Percentiles rank a stretch among this genome's conserved stretches.
These are phyloP conservation scores for Schizochytrium sp. DNA, from an alignment of 108 stramenopile genomes.

Conservation along the genomic window DNA sequence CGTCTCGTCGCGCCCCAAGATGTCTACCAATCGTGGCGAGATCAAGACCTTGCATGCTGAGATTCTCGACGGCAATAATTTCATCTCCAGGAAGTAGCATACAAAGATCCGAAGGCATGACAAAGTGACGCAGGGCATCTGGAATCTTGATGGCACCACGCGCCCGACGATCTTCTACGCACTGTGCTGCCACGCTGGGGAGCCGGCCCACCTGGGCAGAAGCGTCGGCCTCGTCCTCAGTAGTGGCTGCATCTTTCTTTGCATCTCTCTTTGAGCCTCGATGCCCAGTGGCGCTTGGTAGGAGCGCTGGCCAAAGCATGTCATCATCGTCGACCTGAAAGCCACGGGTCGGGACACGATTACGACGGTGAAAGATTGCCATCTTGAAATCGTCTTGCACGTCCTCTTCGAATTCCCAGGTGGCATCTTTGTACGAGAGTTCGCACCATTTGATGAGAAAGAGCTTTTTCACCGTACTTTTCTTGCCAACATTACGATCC, in stretches of 20 bases:
- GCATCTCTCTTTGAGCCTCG: background rate
- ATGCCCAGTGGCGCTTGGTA: background rate
- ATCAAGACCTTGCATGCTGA: background rate
- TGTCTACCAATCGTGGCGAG: background rate
- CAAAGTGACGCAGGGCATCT: background rate
- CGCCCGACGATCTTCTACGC: background rate
- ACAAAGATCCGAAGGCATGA: background rate
- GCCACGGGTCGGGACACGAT: background rate
- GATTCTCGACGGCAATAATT: background rate
- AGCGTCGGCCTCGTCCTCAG: background rate
- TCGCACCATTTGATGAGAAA: slow-evolving; percentile 92
- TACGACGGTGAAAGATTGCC: background rate
- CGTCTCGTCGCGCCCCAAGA: background rate
- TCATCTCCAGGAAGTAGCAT: background rate
- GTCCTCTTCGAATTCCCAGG: slow-evolving; percentile 88
- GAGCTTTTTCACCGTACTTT: background rate
- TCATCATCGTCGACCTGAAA: background rate
- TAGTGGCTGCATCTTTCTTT: background rate
- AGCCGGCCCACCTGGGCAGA: background rate
- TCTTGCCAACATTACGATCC: background rate
- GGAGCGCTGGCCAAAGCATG: background rate
- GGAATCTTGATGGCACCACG: background rate
- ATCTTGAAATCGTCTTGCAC: slow-evolving; percentile 54
- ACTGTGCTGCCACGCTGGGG: background rate
- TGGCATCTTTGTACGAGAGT: slow-evolving; percentile 82